Evolutionary conservation across 495 filamentous ascomycete species (phyloP).

Genomic region (Penicillium longicatenatum): DNA sequence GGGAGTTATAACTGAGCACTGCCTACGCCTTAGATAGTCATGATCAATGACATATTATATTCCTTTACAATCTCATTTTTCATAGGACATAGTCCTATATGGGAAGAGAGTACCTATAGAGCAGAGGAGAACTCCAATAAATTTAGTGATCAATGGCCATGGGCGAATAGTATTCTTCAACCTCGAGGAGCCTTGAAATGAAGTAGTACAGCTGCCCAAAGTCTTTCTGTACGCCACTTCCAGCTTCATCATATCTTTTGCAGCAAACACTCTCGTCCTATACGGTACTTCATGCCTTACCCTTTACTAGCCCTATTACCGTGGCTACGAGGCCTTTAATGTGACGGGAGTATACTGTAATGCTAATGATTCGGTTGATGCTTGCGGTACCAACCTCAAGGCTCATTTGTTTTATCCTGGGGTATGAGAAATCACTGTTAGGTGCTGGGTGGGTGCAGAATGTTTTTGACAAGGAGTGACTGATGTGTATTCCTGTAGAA

Average conservation of each 20-base stretch:
- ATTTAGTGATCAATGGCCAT: too few relatives aligned
- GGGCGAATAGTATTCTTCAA: too few relatives aligned
- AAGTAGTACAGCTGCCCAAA: too few relatives aligned
- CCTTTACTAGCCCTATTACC: neutral
- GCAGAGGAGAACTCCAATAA: too few relatives aligned
- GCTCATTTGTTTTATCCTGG: neutral
- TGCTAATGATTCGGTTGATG: neutral
- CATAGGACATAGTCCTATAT: too few relatives aligned
- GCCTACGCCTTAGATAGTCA: too few relatives aligned
- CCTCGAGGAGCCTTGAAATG: too few relatives aligned
- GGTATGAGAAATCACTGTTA: neutral
- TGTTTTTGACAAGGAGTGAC: neutral
- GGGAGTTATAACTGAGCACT: too few relatives aligned
- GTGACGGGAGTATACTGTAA: conserved; percentile 5
- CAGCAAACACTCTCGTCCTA: neutral
- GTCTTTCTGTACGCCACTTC: too few relatives aligned
- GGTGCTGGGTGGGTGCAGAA: conserved; percentile 2
- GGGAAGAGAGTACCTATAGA: too few relatives aligned
- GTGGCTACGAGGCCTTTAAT: neutral
- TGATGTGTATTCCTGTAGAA: neutral
- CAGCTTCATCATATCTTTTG: neutral
- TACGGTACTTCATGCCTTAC: neutral
- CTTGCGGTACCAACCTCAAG: neutral
- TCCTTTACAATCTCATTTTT: too few relatives aligned
- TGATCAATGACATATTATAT: too few relatives aligned